Base-by-base conservation (phyloP, 2,329 filamentous ascomycete species). In the Microdochium paspali region DNA sequence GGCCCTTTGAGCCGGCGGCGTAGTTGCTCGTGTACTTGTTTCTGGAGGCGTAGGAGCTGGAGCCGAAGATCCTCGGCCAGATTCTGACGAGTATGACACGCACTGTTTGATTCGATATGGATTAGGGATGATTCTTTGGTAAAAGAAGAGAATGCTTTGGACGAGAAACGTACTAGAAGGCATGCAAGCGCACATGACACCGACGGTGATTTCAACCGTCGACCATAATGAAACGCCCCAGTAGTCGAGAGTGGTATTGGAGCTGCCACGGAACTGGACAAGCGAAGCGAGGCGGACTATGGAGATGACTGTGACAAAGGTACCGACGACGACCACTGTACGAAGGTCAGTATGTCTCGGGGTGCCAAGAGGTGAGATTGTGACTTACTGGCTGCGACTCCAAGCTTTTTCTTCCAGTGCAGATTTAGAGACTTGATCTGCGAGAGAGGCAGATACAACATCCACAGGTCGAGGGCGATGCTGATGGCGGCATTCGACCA, bases 321-420 rank as follows among this genome's bases (percentile, higher is more conserved):
- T 59, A 4, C 72, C 72, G 3, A 74, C 66, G n/a, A 60, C 61
- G 50, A 76, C 74, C 70, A 76, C 35, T 40, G 18, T 21, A 6
- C n/a, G 23, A 15, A 7, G 18, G 18, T 40, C 35, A 40, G 35
- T 12, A 40, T 10, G 10, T 3, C 18, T 20, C 35, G 13, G 18
- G 35, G 18, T 10, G 18, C n/a, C 18, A 40, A 3, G 15, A 40
- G 3, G 20, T 6, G 10, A 4, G n/a, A 7, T 10, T n/a, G 35
- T 12, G n/a, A 20, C 35, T 40, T 40, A 40, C 35, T 74, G 44
- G 73, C 45, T 10, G 55, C 54, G 2, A 73, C 66, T 46, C 68
- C 64, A 6, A 70, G n/a, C 60, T 73, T 76, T 59, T 73, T 73
- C 60, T 69, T 70, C 59, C 65, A 69, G 49, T 68, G 65, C 42